A percentile compares a stretch with the other conserved stretches of the same genome.
These are phyloP conservation scores for Capsella rubella DNA, from an alignment of 441 rosid genomes.

Conservation along the genomic window DNA sequence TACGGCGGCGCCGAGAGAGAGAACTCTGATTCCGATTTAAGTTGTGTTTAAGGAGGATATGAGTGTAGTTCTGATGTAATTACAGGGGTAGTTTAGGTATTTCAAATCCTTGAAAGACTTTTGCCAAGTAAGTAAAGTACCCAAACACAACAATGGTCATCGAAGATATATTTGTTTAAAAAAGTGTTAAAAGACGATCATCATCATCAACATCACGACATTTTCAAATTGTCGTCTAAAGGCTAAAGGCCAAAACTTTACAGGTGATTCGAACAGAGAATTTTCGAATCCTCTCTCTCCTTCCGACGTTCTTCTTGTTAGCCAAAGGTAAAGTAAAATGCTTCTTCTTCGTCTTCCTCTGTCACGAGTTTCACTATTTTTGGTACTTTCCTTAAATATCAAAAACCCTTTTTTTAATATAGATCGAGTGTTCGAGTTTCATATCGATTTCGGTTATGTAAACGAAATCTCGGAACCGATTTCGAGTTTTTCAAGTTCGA, in stretches of 20 bases:
- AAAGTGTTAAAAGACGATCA: conserved; percentile 17
- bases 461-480: neutral
- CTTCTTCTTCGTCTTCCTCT: conserved; percentile 4
- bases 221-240: conserved; percentile 6
- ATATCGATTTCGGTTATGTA: neutral
- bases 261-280: neutral
- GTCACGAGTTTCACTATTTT: neutral
- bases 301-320: neutral
- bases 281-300: neutral
- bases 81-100: neutral
- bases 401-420: neutral
- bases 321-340: conserved; percentile 16
- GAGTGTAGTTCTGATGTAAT: neutral
- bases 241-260: neutral
- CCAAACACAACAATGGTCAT: neutral
- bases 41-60: neutral
- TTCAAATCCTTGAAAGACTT: neutral
- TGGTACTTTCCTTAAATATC: conserved; percentile 13
- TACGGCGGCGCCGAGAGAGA: neutral
- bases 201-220: neutral
- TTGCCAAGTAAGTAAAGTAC: conserved; percentile 17
- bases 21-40: neutral
- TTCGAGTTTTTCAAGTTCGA: neutral
- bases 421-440: neutral
- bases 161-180: neutral